Base-by-base conservation (phyloP, 192 early-diverging fungal genomes). In the Irineochytrium annulatum region DNA sequence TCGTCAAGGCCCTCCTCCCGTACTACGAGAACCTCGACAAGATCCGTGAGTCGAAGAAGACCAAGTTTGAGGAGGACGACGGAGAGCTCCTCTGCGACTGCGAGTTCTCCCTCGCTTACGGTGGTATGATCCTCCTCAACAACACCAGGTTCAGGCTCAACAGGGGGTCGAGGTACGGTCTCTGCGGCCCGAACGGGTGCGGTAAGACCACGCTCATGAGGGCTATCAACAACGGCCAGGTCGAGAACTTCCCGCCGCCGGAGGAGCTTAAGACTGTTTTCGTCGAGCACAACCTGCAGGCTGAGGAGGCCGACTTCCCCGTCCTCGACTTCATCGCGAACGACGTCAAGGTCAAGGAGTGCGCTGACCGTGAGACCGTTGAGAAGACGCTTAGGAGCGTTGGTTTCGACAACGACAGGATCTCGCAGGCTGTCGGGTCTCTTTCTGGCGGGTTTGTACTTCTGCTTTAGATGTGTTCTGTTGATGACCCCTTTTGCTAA, bases 201-300 rank as follows among this genome's bases (percentile, higher is more conserved):
- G 90, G 90, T 65, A 92, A 92, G 77, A 83, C 88, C 34, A 91
- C 90, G 46, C 79, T 92, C 53, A 87, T 92, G 87, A 77, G 88
- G 53, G 86, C 90, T 68, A 92, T 92, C 67, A 87, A 88, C 59
- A 86, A 86, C 54, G 88, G 86, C 27, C 84, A 89, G 68, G 73
- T 92, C 54, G 87, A 89, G 57, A 86, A 86, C 46, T 91, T 91
- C 85, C 90, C 90, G 33, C 80, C 85, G 22, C 69, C 84, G 5
- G 87, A 84, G 57, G 85, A 82, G 66, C 78, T 91, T 57, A 78
- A 81, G 64, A 91, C 87, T 29, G 84, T 89, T 43, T 89, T 86
- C 59, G 89, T 91, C 70, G 87, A 88, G 72, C 84, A 90, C 77
- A 77, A 76, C 65, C 78, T 89, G 58, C 84, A 88, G 62, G 88